phyloP scores from a whole-genome alignment of 352 stramenopile species.

The Phytophthora citricola region DNA sequence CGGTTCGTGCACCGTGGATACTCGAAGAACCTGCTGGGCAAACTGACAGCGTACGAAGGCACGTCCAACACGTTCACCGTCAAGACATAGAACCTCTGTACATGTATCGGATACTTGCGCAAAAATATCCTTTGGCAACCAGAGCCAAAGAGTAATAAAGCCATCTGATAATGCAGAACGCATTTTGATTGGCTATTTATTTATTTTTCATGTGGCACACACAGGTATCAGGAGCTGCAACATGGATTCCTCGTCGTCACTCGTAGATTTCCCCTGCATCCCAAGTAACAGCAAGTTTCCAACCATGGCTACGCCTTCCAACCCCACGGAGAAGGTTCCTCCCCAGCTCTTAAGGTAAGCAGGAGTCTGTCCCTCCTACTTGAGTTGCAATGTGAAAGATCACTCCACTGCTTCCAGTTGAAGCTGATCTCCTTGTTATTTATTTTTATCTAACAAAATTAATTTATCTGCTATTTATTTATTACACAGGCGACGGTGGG shows the following conservation, averaged over 20 bases:
- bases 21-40: neutral
- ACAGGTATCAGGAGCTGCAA: constrained; percentile 6
- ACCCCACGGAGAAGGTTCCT: constrained; percentile 73
- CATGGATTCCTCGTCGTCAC: constrained; percentile 16
- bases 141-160: neutral
- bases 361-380: neutral
- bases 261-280: constrained; percentile 19
- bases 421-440: constrained; percentile 1
- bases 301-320: constrained; percentile 57
- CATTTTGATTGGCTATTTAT: neutral
- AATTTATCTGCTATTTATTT: constrained; percentile 1
- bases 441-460: neutral
- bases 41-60: neutral
- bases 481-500: constrained; percentile 54
- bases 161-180: neutral
- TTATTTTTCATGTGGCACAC: constrained; percentile 1
- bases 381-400: neutral
- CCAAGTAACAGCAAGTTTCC: neutral
- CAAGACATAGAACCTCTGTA: neutral
- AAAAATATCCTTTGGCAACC: neutral
- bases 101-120: too few species aligned
- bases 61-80: neutral
- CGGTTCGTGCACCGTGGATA: constrained; percentile 46
- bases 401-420: neutral
- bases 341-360: constrained; percentile 46